Evolutionary conservation across 371 early-diverging fungal species (phyloP).

Genomic region (Mucor lusitanicus): DNA sequence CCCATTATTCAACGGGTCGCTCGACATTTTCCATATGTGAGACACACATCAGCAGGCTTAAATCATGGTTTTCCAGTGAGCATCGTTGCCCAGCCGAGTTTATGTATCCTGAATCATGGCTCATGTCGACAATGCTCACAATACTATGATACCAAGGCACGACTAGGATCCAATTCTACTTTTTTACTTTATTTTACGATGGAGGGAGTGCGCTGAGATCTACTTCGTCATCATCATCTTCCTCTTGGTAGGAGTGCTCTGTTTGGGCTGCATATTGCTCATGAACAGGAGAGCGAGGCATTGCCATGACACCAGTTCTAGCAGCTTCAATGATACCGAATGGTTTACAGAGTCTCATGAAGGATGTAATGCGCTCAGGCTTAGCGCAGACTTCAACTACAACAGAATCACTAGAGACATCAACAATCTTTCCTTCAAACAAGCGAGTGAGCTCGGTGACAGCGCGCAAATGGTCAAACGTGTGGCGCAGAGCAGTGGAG

Average conservation of each 20-base stretch:
- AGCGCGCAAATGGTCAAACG: conserved; percentile 79
- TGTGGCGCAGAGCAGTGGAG: conserved; percentile 59
- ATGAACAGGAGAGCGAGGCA: conserved; percentile 84
- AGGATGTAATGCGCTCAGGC: conserved; percentile 83
- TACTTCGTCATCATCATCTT: conserved; percentile 55
- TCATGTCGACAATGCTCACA: too few relatives aligned
- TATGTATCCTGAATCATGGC: too few relatives aligned
- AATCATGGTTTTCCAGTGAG: not conserved
- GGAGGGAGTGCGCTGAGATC: conserved; percentile 91
- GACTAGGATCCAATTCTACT: too few relatives aligned
- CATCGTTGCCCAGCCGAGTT: too few relatives aligned
- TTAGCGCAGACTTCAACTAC: conserved; percentile 90
- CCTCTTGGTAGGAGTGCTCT: conserved; percentile 29
- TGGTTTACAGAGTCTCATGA: conserved; percentile 89
- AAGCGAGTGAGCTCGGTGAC: conserved; percentile 81
- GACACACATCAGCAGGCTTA: too few relatives aligned
- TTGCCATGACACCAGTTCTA: conserved; percentile 92
- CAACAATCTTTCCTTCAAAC: conserved; percentile 89
- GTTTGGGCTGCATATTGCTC: conserved; percentile 64
- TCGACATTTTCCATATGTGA: not conserved
- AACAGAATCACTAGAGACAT: conserved; percentile 82
- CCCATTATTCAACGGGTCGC: not conserved
- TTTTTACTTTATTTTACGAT: too few relatives aligned
- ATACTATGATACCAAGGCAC: too few relatives aligned
- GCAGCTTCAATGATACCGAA: conserved; percentile 95